phyloP scores from a whole-genome alignment of 352 stramenopile species.

The Pythium chondricola region DNA sequence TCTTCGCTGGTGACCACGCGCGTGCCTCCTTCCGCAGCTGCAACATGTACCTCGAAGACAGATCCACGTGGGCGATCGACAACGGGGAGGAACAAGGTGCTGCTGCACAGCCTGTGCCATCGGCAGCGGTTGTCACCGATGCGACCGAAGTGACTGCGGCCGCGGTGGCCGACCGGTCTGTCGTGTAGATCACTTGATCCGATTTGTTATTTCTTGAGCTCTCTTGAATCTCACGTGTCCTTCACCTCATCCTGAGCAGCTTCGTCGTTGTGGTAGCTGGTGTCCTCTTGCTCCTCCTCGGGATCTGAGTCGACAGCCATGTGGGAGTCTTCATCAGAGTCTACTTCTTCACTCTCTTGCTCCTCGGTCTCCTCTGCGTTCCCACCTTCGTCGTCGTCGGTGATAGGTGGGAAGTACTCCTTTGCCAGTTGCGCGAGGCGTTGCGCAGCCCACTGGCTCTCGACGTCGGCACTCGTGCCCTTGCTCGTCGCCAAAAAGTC shows the following conservation, averaged over 20 bases:
- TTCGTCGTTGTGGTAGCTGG: constrained; percentile 8
- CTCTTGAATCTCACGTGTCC: neutral
- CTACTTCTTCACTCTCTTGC: constrained; percentile 15
- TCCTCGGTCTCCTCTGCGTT: constrained; percentile 5
- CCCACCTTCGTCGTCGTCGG: constrained; percentile 7
- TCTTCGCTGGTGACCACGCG: constrained; percentile 71
- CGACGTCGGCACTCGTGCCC: constrained; percentile 39
- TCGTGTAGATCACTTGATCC: neutral
- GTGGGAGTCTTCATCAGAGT: constrained; percentile 24
- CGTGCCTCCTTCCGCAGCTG: constrained; percentile 69
- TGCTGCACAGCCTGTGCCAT: neutral
- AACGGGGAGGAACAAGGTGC: constrained; percentile 11
- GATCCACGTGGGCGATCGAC: constrained; percentile 36
- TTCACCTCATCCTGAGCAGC: constrained; percentile 1
- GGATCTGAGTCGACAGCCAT: constrained; percentile 28
- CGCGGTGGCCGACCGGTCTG: neutral
- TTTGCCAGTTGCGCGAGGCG: constrained; percentile 50
- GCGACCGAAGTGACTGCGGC: neutral
- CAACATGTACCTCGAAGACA: constrained; percentile 84
- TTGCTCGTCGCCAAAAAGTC: constrained; percentile 60
- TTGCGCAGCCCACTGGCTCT: constrained; percentile 52
- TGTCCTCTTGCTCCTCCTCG: constrained; percentile 10
- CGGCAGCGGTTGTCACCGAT: neutral
- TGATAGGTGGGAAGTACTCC: constrained; percentile 51
- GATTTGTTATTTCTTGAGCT: too few relatives aligned